These are phyloP conservation scores for Cutaneotrichosporon mucoides DNA, from an alignment of 1,284 basidiomycete genomes.

Conservation along the genomic window DNA sequence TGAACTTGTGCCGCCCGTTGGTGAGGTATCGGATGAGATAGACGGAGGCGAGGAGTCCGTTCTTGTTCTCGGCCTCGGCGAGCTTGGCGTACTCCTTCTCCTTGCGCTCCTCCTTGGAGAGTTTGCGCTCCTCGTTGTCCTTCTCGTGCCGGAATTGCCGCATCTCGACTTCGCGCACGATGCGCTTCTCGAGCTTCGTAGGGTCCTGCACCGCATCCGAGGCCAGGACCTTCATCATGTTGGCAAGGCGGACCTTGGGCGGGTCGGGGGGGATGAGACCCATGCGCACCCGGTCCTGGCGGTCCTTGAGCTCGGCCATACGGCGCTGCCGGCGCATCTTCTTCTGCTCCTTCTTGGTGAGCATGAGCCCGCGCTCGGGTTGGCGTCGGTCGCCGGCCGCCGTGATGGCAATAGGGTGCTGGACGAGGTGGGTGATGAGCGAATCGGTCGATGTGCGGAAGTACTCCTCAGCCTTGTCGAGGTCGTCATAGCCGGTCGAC, in stretches of 20 bases:
- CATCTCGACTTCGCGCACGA: conserved; percentile 86
- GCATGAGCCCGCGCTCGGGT: conserved; percentile 73
- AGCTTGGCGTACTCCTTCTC: conserved; percentile 84
- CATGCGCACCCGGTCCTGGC: conserved; percentile 92
- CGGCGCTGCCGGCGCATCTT: conserved; percentile 90
- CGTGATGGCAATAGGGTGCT: conserved; percentile 95
- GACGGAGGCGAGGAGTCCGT: conserved; percentile 77
- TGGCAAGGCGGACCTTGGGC: conserved; percentile 94
- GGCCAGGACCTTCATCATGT: conserved; percentile 96
- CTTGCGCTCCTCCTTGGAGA: conserved; percentile 81
- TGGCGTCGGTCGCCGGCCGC: conserved; percentile 76
- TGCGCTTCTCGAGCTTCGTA: conserved; percentile 92
- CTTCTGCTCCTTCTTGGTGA: conserved; percentile 94
- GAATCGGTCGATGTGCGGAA: conserved; percentile 65
- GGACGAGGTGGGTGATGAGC: conserved; percentile 85
- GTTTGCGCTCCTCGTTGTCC: conserved; percentile 81
- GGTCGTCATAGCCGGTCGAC: conserved; percentile 67
- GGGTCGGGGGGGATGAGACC: conserved; percentile 91
- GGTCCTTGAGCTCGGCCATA: conserved; percentile 87
- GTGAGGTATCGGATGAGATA: conserved; percentile 87
- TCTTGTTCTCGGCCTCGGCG: conserved; percentile 70
- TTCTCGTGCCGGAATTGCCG: conserved; percentile 85
- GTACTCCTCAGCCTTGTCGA: conserved; percentile 49
- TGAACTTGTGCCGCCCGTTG: conserved; percentile 90
- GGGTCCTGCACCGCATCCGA: conserved; percentile 93